These are phyloP conservation scores for Phytophthora agathidicida DNA, from an alignment of 352 stramenopile genomes.

Conservation along the genomic window DNA sequence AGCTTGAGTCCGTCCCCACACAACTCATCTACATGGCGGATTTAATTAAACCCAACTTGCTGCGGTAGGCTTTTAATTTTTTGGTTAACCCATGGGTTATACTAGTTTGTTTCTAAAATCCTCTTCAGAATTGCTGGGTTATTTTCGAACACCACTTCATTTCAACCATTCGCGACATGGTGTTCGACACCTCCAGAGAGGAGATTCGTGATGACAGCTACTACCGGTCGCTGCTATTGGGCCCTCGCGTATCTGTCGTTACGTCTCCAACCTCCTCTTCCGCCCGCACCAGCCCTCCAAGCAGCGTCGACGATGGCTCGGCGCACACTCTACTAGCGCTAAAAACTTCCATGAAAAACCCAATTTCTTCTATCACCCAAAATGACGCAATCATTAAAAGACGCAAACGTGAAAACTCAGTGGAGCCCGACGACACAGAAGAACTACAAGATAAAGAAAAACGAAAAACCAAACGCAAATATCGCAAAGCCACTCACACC, in stretches of 20 bases:
- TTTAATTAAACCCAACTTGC: slow-evolving; percentile 5
- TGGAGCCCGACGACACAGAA: slow-evolving; percentile 10
- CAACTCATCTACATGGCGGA: slow-evolving; percentile 9
- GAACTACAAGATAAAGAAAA: slow-evolving; percentile 2
- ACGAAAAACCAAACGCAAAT: slow-evolving; percentile 28
- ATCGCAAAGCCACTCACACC: slow-evolving; percentile 44
- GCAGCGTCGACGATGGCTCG: slow-evolving; percentile 16
- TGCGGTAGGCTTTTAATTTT: too few relatives aligned
- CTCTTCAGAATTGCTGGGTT: not conserved
- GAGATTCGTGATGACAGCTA: slow-evolving; percentile 35
- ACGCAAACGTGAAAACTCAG: slow-evolving; percentile 13
- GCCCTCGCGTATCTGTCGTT: slow-evolving; percentile 1
- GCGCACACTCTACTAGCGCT: slow-evolving; percentile 29
- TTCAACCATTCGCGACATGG: slow-evolving; percentile 16
- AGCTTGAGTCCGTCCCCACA: slow-evolving; percentile 14
- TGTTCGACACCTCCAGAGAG: slow-evolving; percentile 14
- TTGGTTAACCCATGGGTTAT: not conserved
- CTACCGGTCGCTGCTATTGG: slow-evolving; percentile 38
- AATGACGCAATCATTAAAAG: slow-evolving; percentile 5
- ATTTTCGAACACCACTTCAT: slow-evolving; percentile 1
- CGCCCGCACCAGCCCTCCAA: not conserved
- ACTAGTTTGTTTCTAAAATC: too few relatives aligned
- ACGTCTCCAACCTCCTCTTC: slow-evolving; percentile 3
- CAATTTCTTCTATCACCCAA: slow-evolving; percentile 17
- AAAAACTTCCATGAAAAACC: slow-evolving; percentile 21